These are phyloP conservation scores for Hypoxylon rickii DNA, from an alignment of 495 filamentous ascomycete genomes.

Conservation along the genomic window DNA sequence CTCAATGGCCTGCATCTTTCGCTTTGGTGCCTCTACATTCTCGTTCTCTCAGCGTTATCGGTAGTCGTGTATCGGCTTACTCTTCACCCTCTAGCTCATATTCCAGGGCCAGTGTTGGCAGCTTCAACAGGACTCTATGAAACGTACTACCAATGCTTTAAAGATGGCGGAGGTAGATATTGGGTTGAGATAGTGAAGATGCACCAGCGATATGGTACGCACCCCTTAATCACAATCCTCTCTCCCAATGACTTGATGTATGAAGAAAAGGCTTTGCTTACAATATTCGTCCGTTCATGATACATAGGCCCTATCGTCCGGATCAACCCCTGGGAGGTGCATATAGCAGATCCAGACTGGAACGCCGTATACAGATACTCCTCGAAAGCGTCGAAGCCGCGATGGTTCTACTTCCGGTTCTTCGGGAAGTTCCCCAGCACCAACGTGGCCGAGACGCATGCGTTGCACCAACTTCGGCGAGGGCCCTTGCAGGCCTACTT, in stretches of 20 bases:
- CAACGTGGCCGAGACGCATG: conserved; percentile 37
- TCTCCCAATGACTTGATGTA: not conserved
- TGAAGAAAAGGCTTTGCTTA: not conserved
- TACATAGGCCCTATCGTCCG: conserved; percentile 57
- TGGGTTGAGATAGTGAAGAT: conserved; percentile 47
- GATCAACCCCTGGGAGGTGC: conserved; percentile 54
- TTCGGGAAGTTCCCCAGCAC: conserved; percentile 37
- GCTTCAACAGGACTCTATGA: conserved; percentile 54
- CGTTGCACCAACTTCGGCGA: conserved; percentile 42
- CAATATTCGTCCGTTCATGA: not conserved
- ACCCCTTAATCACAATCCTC: not conserved
- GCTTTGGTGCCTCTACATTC: not conserved
- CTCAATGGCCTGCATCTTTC: conserved; percentile 3
- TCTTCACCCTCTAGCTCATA: conserved; percentile 46
- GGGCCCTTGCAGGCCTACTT: conserved; percentile 41
- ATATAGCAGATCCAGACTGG: conserved; percentile 43
- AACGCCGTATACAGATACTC: conserved; percentile 37
- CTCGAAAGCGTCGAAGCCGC: conserved; percentile 40
- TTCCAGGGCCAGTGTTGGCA: conserved; percentile 56
- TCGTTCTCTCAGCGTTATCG: not conserved
- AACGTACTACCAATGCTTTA: conserved; percentile 53
- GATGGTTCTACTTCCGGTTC: conserved; percentile 43
- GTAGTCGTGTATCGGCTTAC: conserved; percentile 45
- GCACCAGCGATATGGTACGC: conserved; percentile 51
- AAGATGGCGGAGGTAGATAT: conserved; percentile 44